Evolutionary conservation across 345 rosid species (phyloP).

Genomic region (Populus simonii): DNA sequence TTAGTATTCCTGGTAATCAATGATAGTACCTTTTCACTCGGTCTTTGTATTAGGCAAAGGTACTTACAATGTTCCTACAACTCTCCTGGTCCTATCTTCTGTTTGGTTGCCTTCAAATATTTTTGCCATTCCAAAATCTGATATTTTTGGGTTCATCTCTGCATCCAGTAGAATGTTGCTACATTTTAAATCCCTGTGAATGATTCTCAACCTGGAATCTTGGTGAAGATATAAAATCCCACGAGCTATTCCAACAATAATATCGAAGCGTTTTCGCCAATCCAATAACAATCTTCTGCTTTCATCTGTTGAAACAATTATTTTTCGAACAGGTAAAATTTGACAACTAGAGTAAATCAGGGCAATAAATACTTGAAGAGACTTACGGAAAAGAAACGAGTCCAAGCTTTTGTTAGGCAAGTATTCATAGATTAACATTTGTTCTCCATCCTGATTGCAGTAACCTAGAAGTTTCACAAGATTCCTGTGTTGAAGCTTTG

Average conservation of each 20-base stretch:
- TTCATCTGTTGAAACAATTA: too few species aligned
- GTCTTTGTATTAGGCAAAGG: too few species aligned
- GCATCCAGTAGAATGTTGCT: conserved; percentile 59
- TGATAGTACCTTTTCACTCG: too few species aligned
- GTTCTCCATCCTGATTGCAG: conserved; percentile 45
- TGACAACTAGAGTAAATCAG: too few species aligned
- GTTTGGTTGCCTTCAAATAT: conserved; percentile 49
- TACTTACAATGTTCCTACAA: too few species aligned
- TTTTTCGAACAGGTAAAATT: too few species aligned
- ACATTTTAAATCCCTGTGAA: conserved; percentile 32
- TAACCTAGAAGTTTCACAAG: conserved; percentile 11
- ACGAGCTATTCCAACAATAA: conserved; percentile 54
- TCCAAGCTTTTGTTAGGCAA: too few species aligned
- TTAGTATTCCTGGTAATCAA: too few species aligned
- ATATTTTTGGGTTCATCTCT: conserved; percentile 51
- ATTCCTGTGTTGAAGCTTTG: conserved; percentile 14
- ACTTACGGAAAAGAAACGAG: conserved; percentile 30
- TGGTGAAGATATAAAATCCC: conserved; percentile 73
- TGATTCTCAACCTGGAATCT: conserved; percentile 60
- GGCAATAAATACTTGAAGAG: too few species aligned
- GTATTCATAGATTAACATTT: conserved; percentile 65
- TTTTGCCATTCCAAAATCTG: conserved; percentile 67
- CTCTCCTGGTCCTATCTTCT: conserved; percentile 7
- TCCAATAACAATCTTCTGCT: too few species aligned
- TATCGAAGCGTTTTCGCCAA: conserved; percentile 48